Base-by-base conservation (phyloP, 805 yeast genomes). In the Komagataella ulmi region DNA sequence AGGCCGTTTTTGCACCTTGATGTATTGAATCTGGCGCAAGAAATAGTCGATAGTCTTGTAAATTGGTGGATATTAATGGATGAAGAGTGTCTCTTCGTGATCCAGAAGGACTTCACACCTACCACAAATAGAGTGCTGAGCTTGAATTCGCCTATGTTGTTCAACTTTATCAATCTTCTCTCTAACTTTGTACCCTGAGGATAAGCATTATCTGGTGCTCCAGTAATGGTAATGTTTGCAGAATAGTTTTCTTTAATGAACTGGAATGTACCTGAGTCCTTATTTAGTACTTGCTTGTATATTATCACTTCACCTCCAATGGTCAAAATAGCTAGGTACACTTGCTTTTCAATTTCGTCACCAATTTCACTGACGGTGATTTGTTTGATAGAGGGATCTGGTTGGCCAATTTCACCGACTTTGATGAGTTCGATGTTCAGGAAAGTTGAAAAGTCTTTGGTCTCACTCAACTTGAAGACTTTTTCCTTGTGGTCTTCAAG, bases 141-240 rank as follows among this genome's bases (percentile, higher is more conserved):
- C 17, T 45, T 14, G n/a, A n/a, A 21, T n/a, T 24, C 47, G 12
- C 47, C 47, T 14, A 45, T 18, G 53, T 79, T 73, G 3, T 78
- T 73, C 54, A 85, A 66, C 61, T 81, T 74, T 52, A 79, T 76
- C 65, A 83, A 68, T 54, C 79, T 76, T 64, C 93, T 75, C 63
- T 86, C 95, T 48, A 85, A 75, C 4, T 72, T 73, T 0, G 83
- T 84, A 46, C 87, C 87, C 53, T 77, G 73, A 1, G 85, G 74
- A 58, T 80, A 83, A 1, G 90, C 85, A 63, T 85, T 85, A 52
- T 80, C 84, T 1, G 93, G 91, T 0, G 91, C 93, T 52, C 95
- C 95, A 1, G 88, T 80, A 8, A 83, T 73, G 3, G 73, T 64
- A 18, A 71, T 55, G 57, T 73, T 67, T 43, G 61, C 66, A 69